Evolutionary conservation across 1,139 yeast species (phyloP).

Genomic region (Taphrina pruni): DNA sequence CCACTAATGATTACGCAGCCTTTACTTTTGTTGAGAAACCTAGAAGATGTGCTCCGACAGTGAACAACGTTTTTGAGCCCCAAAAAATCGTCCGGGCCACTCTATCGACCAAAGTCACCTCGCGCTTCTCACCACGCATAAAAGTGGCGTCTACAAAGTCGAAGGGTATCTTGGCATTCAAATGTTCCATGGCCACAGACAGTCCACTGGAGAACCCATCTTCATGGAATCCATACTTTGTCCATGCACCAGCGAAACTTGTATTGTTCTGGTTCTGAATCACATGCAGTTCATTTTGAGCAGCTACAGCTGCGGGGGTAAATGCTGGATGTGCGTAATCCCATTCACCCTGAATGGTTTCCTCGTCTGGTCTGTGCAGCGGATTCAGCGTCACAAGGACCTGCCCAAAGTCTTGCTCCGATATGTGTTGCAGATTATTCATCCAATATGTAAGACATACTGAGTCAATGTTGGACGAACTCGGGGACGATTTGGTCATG

Average conservation of each 20-base stretch:
- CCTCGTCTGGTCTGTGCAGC: constrained; percentile 21
- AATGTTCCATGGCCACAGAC: constrained; percentile 33
- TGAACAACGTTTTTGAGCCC: constrained; percentile 2
- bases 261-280: constrained; percentile 29
- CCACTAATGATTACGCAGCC: not conserved
- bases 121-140: constrained; percentile 38
- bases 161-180: constrained; percentile 33
- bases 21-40: not conserved
- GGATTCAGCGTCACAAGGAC: constrained; percentile 38
- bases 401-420: constrained; percentile 29
- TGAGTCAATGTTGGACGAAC: constrained; percentile 22
- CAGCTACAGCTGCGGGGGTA: constrained; percentile 35
- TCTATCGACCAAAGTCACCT: constrained; percentile 19
- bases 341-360: constrained; percentile 26
- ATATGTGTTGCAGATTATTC: constrained; percentile 34
- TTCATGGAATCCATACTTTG: constrained; percentile 40
- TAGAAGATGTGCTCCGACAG: not conserved
- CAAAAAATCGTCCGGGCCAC: constrained; percentile 21
- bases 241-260: constrained; percentile 40
- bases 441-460: constrained; percentile 39
- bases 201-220: constrained; percentile 41
- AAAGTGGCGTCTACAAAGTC: constrained; percentile 39
- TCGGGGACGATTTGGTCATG: constrained; percentile 28
- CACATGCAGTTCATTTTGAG: constrained; percentile 26
- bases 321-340: constrained; percentile 35